Conservation (phyloP, 768 basidiomycete species). For the Russula ochroleuca region DNA sequence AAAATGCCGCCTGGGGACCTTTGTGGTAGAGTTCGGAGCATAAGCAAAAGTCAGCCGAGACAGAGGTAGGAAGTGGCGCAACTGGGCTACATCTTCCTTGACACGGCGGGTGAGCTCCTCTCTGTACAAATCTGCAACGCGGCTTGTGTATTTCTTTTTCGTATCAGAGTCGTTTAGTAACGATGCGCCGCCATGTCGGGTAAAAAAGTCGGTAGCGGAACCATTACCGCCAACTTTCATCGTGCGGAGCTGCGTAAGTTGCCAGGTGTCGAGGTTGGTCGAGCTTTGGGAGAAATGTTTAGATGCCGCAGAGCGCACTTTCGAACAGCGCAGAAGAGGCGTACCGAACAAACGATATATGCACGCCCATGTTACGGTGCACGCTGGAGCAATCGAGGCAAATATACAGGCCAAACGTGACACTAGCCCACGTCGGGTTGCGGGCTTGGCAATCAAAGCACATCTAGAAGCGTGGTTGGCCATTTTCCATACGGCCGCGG, state of each 20-base stretch:
- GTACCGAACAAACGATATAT: slow-evolving; percentile 94
- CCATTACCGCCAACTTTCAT: slow-evolving; percentile 97
- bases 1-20: slow-evolving; percentile 76
- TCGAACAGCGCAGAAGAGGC: slow-evolving; percentile 29
- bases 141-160: slow-evolving; percentile 86
- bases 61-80: slow-evolving; percentile 30
- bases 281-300: slow-evolving; percentile 50
- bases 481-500: not conserved
- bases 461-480: slow-evolving; percentile 41
- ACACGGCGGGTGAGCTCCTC: slow-evolving; percentile 82
- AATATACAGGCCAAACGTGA: slow-evolving; percentile 95
- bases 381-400: slow-evolving; percentile 95
- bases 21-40: not conserved
- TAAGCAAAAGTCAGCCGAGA: slow-evolving; percentile 5
- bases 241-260: slow-evolving; percentile 80
- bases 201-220: slow-evolving; percentile 83
- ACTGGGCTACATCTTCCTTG: slow-evolving; percentile 70
- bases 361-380: slow-evolving; percentile 96
- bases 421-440: slow-evolving; percentile 97
- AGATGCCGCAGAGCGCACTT: not conserved
- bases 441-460: slow-evolving; percentile 96
- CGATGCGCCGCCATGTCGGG: slow-evolving; percentile 73
- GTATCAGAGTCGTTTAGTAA: slow-evolving; percentile 69
- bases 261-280: slow-evolving; percentile 95
- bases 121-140: slow-evolving; percentile 83